Evolutionary conservation across 2,329 filamentous ascomycete genomes (phyloP).

Genomic region (Akanthomyces muscarius): DNA sequence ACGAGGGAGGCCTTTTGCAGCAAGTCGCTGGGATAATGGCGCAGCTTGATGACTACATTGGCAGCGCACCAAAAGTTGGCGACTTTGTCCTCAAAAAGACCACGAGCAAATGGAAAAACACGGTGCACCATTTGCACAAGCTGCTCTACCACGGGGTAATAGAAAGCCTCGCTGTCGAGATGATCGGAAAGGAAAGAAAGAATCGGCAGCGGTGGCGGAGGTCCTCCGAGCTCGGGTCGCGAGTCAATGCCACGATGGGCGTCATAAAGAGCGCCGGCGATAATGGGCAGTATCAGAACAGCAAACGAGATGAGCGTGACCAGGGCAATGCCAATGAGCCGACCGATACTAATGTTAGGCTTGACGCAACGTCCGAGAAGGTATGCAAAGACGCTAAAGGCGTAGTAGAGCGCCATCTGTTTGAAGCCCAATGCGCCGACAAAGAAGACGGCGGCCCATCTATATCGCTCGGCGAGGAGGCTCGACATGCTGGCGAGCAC

Average conservation of each 20-base stretch:
- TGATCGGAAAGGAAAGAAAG: constrained; percentile 55
- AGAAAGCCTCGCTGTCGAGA: constrained; percentile 60
- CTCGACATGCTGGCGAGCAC: constrained; percentile 83
- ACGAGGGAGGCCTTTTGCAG: constrained; percentile 73
- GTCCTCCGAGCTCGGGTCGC: constrained; percentile 52
- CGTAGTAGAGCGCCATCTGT: constrained; percentile 98
- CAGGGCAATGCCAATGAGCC: constrained; percentile 71
- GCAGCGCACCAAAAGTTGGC: constrained; percentile 97
- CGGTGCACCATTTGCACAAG: constrained; percentile 80
- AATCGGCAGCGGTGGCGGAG: constrained; percentile 59
- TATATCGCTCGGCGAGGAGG: constrained; percentile 75
- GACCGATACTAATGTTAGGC: constrained; percentile 61
- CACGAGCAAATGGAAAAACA: constrained; percentile 94
- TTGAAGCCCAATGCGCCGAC: constrained; percentile 94
- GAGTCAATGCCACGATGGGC: constrained; percentile 59
- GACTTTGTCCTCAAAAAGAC: constrained; percentile 97
- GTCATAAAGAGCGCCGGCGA: constrained; percentile 68
- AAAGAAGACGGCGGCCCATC: constrained; percentile 92
- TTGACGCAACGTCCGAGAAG: constrained; percentile 82
- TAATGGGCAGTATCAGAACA: constrained; percentile 69
- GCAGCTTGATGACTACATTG: constrained; percentile 85
- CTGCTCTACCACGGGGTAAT: constrained; percentile 75
- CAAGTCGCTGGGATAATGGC: constrained; percentile 63
- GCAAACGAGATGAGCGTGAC: constrained; percentile 71
- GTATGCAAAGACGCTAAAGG: constrained; percentile 87